Evolutionary conservation across 805 yeast species (phyloP).

Genomic region (Pichia californica): DNA sequence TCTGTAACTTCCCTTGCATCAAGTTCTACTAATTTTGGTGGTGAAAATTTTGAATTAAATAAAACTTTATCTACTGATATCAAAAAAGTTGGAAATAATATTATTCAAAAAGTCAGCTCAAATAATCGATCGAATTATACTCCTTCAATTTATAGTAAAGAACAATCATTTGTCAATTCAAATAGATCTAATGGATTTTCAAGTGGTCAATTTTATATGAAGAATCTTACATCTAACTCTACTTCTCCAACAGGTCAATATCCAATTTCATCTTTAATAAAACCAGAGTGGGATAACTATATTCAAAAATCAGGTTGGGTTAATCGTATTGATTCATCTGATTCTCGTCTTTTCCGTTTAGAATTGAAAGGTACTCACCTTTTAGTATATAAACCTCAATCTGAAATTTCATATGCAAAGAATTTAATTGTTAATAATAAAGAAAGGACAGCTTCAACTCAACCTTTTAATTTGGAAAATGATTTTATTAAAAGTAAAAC

Average conservation of each 20-base stretch:
- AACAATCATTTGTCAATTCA: not conserved
- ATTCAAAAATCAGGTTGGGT: slow-evolving; percentile 54
- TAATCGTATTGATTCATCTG: slow-evolving; percentile 39
- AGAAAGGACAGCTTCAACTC: not conserved
- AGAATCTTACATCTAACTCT: not conserved
- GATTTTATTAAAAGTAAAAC: slow-evolving; percentile 8
- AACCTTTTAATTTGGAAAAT: not conserved
- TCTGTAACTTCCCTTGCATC: not conserved
- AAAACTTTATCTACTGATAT: not conserved
- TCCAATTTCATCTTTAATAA: slow-evolving; percentile 17
- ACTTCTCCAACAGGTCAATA: not conserved
- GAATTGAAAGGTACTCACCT: slow-evolving; percentile 66
- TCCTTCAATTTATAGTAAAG: not conserved
- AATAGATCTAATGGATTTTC: not conserved
- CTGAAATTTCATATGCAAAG: slow-evolving; percentile 28
- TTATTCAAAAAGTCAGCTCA: not conserved
- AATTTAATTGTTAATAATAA: slow-evolving; percentile 2
- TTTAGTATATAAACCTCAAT: slow-evolving; percentile 52
- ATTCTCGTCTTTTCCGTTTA: slow-evolving; percentile 46
- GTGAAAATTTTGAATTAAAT: not conserved
- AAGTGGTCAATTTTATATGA: not conserved
- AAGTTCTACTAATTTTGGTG: not conserved
- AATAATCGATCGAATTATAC: not conserved
- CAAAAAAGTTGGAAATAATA: not conserved
- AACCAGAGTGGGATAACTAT: slow-evolving; percentile 29